Conservation (phyloP, 768 basidiomycete species). For the Russula vinacea region DNA sequence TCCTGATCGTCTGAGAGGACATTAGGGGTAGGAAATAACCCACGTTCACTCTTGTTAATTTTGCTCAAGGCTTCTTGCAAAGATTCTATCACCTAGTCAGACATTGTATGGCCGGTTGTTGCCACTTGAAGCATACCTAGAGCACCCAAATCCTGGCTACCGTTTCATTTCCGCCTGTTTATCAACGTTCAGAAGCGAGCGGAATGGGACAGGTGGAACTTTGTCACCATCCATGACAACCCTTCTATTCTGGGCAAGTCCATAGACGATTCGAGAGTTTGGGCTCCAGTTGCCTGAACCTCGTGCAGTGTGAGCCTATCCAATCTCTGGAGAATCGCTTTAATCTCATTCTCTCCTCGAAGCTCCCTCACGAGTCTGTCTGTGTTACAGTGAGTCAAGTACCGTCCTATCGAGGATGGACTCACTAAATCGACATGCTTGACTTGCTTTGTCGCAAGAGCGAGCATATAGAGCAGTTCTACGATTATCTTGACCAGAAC, state of each 20-base stretch:
- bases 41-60: not conserved
- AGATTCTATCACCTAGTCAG: not conserved
- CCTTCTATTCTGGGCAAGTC: constrained; percentile 2
- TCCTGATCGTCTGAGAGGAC: too few species aligned
- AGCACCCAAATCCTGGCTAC: not conserved
- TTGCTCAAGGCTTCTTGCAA: not conserved
- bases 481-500: not conserved
- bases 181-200: not conserved
- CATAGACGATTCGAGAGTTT: constrained; percentile 4
- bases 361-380: constrained; percentile 10
- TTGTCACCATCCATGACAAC: constrained; percentile 8
- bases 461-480: constrained; percentile 1
- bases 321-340: not conserved
- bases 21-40: not conserved
- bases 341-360: constrained; percentile 11
- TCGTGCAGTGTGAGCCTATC: constrained; percentile 10
- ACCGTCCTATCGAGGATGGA: not conserved
- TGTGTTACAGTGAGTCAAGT: not conserved
- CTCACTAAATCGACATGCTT: constrained; percentile 8
- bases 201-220: not conserved
- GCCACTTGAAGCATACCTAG: not conserved
- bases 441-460: constrained; percentile 14
- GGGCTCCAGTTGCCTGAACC: not conserved
- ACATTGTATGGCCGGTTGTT: not conserved
- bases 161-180: not conserved